phyloP scores from a whole-genome alignment of 2,329 filamentous ascomycete genomes.

The Triangularia setosa region DNA sequence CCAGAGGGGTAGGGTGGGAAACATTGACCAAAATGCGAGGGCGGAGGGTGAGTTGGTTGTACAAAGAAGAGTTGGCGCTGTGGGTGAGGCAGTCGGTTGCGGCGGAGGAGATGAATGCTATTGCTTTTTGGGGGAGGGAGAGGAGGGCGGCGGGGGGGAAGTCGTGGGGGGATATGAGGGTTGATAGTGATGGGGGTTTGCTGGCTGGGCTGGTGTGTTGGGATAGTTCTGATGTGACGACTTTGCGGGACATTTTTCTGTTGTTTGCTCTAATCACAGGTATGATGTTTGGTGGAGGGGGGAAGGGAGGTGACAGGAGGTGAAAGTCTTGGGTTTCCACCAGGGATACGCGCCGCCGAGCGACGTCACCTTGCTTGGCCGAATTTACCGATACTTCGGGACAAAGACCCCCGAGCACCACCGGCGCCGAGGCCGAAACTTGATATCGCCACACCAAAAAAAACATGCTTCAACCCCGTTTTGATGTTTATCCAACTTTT shows the following conservation, averaged over 20 bases:
- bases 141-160: conserved; percentile 57
- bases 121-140: conserved; percentile 59
- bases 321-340: not conserved
- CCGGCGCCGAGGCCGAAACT: not conserved
- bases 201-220: conserved; percentile 22
- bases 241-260: conserved; percentile 6
- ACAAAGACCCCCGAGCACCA: conserved; percentile 9
- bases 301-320: not conserved
- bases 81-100: conserved; percentile 60
- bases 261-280: not conserved
- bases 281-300: not conserved
- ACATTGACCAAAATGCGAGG: conserved; percentile 58
- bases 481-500: not conserved
- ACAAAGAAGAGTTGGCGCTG: conserved; percentile 50
- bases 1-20: conserved; percentile 41
- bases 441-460: not conserved
- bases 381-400: conserved; percentile 8
- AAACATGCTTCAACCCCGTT: not conserved
- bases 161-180: conserved; percentile 74
- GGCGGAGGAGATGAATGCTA: conserved; percentile 65
- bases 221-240: conserved; percentile 12
- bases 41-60: conserved; percentile 54
- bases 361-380: not conserved
- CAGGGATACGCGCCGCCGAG: not conserved
- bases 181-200: conserved; percentile 52